phyloP scores from a whole-genome alignment of 1,284 basidiomycete species.

The Apiotrichum gracile region DNA sequence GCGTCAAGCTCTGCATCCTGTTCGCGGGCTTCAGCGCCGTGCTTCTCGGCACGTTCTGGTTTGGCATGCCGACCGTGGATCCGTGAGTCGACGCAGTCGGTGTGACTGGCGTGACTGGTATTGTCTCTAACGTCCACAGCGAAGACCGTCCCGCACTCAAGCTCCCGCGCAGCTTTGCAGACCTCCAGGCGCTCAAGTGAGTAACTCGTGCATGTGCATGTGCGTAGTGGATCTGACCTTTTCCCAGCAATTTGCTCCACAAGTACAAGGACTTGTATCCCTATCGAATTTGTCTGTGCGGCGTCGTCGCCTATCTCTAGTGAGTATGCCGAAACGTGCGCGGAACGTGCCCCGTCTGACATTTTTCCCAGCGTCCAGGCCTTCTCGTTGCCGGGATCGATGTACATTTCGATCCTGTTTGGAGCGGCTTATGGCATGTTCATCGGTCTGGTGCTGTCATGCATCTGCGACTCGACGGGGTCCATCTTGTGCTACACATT shows the following conservation, averaged over 20 bases:
- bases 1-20: constrained; percentile 71
- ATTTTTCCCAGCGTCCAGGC: constrained; percentile 69
- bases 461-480: constrained; percentile 83
- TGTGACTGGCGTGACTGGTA: not conserved
- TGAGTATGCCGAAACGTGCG: constrained; percentile 50
- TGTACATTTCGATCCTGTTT: constrained; percentile 95
- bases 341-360: not conserved
- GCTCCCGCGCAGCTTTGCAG: constrained; percentile 74
- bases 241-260: constrained; percentile 58
- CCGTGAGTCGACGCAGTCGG: constrained; percentile 54
- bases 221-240: not conserved
- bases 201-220: constrained; percentile 10
- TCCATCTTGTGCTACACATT: constrained; percentile 90
- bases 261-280: constrained; percentile 84
- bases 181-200: constrained; percentile 71
- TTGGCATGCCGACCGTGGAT: constrained; percentile 71
- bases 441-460: constrained; percentile 81
- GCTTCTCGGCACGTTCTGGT: constrained; percentile 67
- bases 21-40: constrained; percentile 65
- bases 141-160: constrained; percentile 66
- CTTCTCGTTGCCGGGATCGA: constrained; percentile 92
- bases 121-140: constrained; percentile 45
- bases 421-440: constrained; percentile 95
- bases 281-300: constrained; percentile 70
- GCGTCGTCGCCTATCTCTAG: constrained; percentile 87